Conservation (phyloP, 768 basidiomycete genomes). For the Tylopilus balloui region DNA sequence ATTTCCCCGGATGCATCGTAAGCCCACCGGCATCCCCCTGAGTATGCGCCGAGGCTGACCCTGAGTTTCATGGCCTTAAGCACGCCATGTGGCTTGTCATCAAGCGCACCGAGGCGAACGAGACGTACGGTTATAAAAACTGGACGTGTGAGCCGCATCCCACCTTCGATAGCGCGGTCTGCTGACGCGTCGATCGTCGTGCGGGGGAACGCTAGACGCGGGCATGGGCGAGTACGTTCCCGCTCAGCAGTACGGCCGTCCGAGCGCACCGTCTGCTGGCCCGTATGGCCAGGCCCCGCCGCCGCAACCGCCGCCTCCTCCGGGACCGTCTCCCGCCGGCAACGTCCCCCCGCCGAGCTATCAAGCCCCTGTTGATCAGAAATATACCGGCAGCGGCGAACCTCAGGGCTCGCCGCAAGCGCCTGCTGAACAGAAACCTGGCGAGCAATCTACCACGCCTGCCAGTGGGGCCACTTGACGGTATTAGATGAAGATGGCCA, state of each 20-base stretch:
- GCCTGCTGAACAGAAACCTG: slow-evolving; percentile 3
- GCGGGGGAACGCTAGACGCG: slow-evolving; percentile 4
- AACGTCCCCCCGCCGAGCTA: neutral
- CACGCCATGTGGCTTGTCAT: slow-evolving; percentile 88
- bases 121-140: slow-evolving; percentile 31
- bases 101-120: slow-evolving; percentile 75
- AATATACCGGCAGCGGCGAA: too few relatives aligned
- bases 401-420: neutral
- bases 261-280: neutral
- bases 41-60: neutral
- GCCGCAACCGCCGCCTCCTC: neutral
- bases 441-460: too few relatives aligned
- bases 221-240: slow-evolving; percentile 21
- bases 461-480: too few relatives aligned
- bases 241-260: neutral
- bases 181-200: neutral
- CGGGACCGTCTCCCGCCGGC: neutral
- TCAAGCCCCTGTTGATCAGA: slow-evolving; percentile 8
- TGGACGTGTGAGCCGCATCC: slow-evolving; percentile 21
- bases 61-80: slow-evolving; percentile 23
- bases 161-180: neutral
- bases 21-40: slow-evolving; percentile 6
- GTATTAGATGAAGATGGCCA: too few relatives aligned
- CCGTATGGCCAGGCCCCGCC: neutral
- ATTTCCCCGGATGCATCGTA: slow-evolving; percentile 59